Conservation (phyloP, 768 basidiomycete genomes). For the Rhodosporidiobolus odoratus region DNA sequence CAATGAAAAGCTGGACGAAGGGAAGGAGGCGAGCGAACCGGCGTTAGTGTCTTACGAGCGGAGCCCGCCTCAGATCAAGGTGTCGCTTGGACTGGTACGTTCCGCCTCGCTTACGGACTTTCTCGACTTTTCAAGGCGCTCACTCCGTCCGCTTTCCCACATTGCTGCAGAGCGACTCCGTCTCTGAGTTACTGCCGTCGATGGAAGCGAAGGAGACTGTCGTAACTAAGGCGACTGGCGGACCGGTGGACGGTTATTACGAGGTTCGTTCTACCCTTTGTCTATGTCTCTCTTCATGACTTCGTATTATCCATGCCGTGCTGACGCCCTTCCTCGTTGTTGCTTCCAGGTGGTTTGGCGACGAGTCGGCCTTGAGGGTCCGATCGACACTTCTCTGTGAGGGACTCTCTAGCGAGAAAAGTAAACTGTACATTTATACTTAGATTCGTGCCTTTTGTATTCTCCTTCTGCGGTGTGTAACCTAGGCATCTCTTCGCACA, state of each 20-base stretch:
- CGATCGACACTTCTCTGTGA: background rate
- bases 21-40: background rate
- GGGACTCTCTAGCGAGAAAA: too few species aligned
- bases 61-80: slow-evolving; percentile 38
- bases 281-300: background rate
- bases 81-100: slow-evolving; percentile 34
- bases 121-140: background rate
- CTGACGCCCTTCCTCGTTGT: background rate
- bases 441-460: too few species aligned
- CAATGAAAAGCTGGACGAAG: background rate
- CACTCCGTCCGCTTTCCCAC: background rate
- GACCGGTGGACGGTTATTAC: slow-evolving; percentile 21
- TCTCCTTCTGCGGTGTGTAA: too few species aligned
- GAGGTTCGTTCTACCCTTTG: background rate
- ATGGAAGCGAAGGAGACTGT: slow-evolving; percentile 23
- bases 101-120: background rate
- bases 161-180: slow-evolving; percentile 5
- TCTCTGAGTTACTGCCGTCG: slow-evolving; percentile 25
- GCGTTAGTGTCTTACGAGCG: slow-evolving; percentile 25
- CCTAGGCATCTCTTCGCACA: too few species aligned
- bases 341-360: slow-evolving; percentile 8
- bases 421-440: too few species aligned
- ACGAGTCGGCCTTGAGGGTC: background rate
- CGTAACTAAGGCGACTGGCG: slow-evolving; percentile 1
- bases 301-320: too few species aligned